Evolutionary conservation across 352 stramenopile genomes (phyloP).

Genomic region (Phytophthora fragariae): DNA sequence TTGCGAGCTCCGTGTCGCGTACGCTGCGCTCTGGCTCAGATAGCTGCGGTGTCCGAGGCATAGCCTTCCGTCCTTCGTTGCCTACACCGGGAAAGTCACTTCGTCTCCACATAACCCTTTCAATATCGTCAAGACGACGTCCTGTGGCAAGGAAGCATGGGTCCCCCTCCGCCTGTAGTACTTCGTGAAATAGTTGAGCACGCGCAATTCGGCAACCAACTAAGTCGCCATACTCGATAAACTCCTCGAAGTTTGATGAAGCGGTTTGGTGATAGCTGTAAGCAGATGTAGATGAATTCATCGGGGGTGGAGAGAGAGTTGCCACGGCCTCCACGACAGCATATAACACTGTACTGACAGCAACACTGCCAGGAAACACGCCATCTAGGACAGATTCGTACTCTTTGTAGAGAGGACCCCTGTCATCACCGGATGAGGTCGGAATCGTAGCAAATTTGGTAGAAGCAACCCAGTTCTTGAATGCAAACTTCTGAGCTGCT

Average conservation of each 20-base stretch:
- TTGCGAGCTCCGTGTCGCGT: slow-evolving; percentile 64
- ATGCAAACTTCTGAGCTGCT: slow-evolving; percentile 58
- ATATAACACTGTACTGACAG: slow-evolving; percentile 61
- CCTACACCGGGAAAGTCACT: slow-evolving; percentile 76
- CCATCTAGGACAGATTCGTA: slow-evolving; percentile 49
- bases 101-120: slow-evolving; percentile 62
- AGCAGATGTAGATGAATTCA: not conserved
- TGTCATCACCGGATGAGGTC: slow-evolving; percentile 9
- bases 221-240: slow-evolving; percentile 60
- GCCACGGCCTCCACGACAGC: slow-evolving; percentile 59
- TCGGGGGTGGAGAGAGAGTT: slow-evolving; percentile 1
- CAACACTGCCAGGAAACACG: slow-evolving; percentile 59
- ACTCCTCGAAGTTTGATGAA: slow-evolving; percentile 40
- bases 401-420: slow-evolving; percentile 5
- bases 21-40: slow-evolving; percentile 54
- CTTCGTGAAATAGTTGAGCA: slow-evolving; percentile 28
- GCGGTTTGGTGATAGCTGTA: slow-evolving; percentile 10
- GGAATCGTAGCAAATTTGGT: slow-evolving; percentile 52
- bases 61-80: slow-evolving; percentile 65
- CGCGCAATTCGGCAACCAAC: slow-evolving; percentile 43
- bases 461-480: slow-evolving; percentile 68
- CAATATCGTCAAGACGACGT: slow-evolving; percentile 52
- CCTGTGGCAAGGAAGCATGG: slow-evolving; percentile 35
- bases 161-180: slow-evolving; percentile 20
- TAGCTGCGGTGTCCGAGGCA: slow-evolving; percentile 51